These are phyloP conservation scores for Monosporozyma aquatica DNA, from an alignment of 805 yeast species.

Conservation along the genomic window DNA sequence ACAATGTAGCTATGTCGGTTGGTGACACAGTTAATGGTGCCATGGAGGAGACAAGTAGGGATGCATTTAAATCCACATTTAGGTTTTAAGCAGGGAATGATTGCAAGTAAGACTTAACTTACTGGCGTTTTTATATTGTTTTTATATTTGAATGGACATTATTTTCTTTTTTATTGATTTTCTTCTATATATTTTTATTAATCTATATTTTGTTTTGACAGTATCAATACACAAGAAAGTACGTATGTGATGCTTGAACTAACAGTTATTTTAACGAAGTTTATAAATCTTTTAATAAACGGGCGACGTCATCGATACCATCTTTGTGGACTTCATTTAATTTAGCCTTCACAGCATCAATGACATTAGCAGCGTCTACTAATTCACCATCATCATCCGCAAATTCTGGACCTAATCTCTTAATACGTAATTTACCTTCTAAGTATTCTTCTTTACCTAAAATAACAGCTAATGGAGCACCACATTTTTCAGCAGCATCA, in stretches of 20 bases:
- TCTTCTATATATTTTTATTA: no score
- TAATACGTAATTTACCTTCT: conserved; percentile 75
- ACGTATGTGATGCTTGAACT: no score
- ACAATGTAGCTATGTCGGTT: conserved; percentile 47
- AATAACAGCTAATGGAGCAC: conserved; percentile 84
- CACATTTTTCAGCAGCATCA: conserved; percentile 93
- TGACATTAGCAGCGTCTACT: conserved; percentile 52
- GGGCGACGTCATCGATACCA: conserved; percentile 56
- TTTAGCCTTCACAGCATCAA: conserved; percentile 42
- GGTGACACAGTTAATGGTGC: conserved; percentile 47
- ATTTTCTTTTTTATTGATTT: background rate
- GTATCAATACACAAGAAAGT: no score
- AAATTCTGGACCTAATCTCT: conserved; percentile 82
- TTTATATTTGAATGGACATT: background rate
- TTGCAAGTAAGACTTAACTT: no score
- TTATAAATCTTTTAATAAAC: conserved; percentile 49
- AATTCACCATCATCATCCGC: conserved; percentile 81
- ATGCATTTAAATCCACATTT: conserved; percentile 1
- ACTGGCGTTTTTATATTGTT: background rate
- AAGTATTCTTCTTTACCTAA: conserved; percentile 87
- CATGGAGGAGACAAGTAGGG: conserved; percentile 27
- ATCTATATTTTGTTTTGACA: no score
- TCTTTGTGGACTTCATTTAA: conserved; percentile 42
- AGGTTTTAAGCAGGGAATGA: background rate
- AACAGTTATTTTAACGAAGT: no score